Conservation (phyloP, 2,329 filamentous ascomycete genomes). For the Daldinia sp. region DNA sequence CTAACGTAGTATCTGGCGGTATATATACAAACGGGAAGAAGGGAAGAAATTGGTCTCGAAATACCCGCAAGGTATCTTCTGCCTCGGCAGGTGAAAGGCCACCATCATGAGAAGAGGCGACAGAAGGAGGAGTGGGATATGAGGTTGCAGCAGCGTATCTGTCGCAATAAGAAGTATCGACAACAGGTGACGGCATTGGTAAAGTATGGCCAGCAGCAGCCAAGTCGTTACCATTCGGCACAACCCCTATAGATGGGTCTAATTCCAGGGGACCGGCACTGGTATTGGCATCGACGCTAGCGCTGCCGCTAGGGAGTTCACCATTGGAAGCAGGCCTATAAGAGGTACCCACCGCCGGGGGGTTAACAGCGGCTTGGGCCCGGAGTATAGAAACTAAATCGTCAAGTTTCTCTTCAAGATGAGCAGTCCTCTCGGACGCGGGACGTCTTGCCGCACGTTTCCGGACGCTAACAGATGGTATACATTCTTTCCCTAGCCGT, state of each 20-base stretch:
- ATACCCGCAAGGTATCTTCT: conserved; percentile 46
- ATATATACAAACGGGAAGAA: conserved; percentile 51
- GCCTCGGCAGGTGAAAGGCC: conserved; percentile 43
- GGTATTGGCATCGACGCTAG: conserved; percentile 16
- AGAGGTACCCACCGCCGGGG: conserved; percentile 13
- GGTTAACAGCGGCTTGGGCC: conserved; percentile 43
- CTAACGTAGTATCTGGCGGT: conserved; percentile 42
- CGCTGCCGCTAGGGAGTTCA: conserved; percentile 16
- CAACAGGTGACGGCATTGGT: conserved; percentile 24
- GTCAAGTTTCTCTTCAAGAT: conserved; percentile 51
- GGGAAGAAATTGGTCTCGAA: conserved; percentile 44
- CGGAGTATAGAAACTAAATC: conserved; percentile 49
- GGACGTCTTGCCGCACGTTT: conserved; percentile 42
- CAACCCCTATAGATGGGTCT: conserved; percentile 22
- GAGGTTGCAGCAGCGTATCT: conserved; percentile 32
- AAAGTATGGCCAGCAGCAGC: conserved; percentile 14
- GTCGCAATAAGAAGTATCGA: conserved; percentile 27
- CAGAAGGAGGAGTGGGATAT: conserved; percentile 39
- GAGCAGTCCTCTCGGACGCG: conserved; percentile 40
- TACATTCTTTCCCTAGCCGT: conserved; percentile 57
- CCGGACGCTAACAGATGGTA: conserved; percentile 54
- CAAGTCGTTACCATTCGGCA: conserved; percentile 14
- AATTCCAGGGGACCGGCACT: conserved; percentile 22
- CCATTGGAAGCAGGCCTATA: conserved; percentile 18
- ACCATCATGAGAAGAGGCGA: conserved; percentile 33